phyloP scores from a whole-genome alignment of 768 basidiomycete genomes.

The Boletus bicolor region DNA sequence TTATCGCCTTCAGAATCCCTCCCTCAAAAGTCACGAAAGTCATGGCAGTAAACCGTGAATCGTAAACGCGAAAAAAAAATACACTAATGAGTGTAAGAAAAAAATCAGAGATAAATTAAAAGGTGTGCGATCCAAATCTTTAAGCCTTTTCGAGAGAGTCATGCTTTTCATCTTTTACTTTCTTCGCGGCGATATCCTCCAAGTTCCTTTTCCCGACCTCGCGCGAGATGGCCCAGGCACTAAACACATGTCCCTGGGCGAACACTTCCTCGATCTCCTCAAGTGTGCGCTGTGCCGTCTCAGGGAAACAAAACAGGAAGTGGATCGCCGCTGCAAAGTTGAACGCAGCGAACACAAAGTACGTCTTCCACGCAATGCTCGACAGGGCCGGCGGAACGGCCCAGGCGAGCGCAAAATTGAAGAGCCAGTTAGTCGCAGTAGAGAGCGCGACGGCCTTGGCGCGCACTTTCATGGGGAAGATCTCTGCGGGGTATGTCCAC shows the following conservation, averaged over 20 bases:
- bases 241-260: slow-evolving; percentile 61
- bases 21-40: neutral
- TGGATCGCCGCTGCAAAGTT: slow-evolving; percentile 71
- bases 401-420: slow-evolving; percentile 74
- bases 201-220: slow-evolving; percentile 63
- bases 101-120: neutral
- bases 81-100: neutral
- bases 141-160: slow-evolving; percentile 1
- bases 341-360: slow-evolving; percentile 77
- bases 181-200: slow-evolving; percentile 40
- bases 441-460: slow-evolving; percentile 55
- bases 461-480: slow-evolving; percentile 66
- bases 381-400: slow-evolving; percentile 70
- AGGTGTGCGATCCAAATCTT: neutral
- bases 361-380: slow-evolving; percentile 69
- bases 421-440: slow-evolving; percentile 52
- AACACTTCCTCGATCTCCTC: slow-evolving; percentile 83
- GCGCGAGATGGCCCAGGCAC: slow-evolving; percentile 66
- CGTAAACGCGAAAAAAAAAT: too few relatives aligned
- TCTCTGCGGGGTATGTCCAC: slow-evolving; percentile 73
- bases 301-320: slow-evolving; percentile 77
- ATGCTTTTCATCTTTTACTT: slow-evolving; percentile 9
- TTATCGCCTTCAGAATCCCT: neutral
- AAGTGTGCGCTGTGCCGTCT: slow-evolving; percentile 67
- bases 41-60: neutral